A percentile compares a stretch with the other conserved stretches of the same genome.
phyloP scores from a whole-genome alignment of 2,329 filamentous ascomycete genomes.

The Atkinsonella hypoxylon region DNA sequence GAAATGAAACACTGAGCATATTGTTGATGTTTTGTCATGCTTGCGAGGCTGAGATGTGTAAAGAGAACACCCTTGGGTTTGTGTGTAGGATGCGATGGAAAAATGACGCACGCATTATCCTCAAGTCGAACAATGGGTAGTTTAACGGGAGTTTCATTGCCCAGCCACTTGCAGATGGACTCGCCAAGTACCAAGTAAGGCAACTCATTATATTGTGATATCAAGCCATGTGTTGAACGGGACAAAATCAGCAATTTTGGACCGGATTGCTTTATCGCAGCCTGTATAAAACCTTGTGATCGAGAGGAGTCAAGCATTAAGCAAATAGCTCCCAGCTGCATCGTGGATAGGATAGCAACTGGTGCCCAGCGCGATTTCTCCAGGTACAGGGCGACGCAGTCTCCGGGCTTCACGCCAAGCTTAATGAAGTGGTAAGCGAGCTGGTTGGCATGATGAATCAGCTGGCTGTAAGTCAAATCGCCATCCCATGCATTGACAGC shows the following conservation, averaged over 20 bases:
- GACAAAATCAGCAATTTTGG: background rate
- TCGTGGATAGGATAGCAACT: conserved; percentile 13
- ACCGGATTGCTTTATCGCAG: background rate
- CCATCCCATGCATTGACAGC: conserved; percentile 14
- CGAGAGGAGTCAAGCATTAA: conserved; percentile 5
- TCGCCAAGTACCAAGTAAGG: background rate
- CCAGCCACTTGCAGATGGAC: background rate
- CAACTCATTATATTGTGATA: background rate
- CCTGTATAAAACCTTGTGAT: background rate
- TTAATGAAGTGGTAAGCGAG: conserved; percentile 9
- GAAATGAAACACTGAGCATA: conserved; percentile 1
- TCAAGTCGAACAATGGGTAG: background rate
- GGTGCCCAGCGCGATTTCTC: conserved; percentile 15
- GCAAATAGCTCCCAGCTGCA: conserved; percentile 17
- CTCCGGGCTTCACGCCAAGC: background rate
- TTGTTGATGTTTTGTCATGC: conserved; percentile 3
- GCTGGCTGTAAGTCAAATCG: conserved; percentile 11
- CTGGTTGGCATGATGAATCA: conserved; percentile 10
- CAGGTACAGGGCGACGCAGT: conserved; percentile 14
- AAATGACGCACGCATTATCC: background rate
- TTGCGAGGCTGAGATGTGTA: conserved; percentile 3
- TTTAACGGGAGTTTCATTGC: no score
- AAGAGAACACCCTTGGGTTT: background rate
- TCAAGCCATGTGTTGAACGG: background rate
- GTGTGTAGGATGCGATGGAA: background rate